phyloP scores from a whole-genome alignment of 768 basidiomycete genomes.

The Cystobasidiopsis lactophilus region DNA sequence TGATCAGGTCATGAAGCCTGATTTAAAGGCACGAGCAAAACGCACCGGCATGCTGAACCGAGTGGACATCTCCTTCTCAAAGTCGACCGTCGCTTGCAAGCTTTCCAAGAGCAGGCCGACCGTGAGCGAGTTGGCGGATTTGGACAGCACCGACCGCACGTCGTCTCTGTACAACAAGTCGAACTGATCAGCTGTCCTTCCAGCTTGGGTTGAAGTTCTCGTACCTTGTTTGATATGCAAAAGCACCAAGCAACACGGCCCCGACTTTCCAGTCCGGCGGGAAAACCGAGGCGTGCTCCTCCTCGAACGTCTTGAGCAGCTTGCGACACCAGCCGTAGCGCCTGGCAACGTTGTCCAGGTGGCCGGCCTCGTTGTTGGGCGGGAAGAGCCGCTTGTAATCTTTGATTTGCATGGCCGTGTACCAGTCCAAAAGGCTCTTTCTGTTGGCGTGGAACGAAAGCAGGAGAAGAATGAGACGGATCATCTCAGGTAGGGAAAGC shows the following conservation, averaged over 20 bases:
- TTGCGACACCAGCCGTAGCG: conserved; percentile 90
- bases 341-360: conserved; percentile 77
- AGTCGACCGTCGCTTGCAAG: conserved; percentile 65
- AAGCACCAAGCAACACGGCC: conserved; percentile 58
- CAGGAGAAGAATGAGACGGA: neutral
- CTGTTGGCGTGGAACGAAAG: conserved; percentile 15
- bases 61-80: conserved; percentile 56
- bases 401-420: conserved; percentile 68
- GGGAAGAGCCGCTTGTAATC: conserved; percentile 93
- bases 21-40: no score
- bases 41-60: conserved; percentile 50
- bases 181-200: conserved; percentile 18
- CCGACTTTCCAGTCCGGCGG: conserved; percentile 69
- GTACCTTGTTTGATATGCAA: conserved; percentile 24
- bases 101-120: conserved; percentile 66
- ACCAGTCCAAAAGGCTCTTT: conserved; percentile 58
- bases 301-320: conserved; percentile 59
- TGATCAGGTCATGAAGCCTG: neutral
- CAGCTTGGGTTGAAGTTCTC: neutral
- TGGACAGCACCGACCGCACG: conserved; percentile 54
- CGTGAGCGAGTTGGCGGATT: conserved; percentile 46
- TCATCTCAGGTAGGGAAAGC: no score
- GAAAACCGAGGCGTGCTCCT: conserved; percentile 63
- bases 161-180: conserved; percentile 47
- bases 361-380: conserved; percentile 74